Evolutionary conservation across 31 red algal species (phyloP), one percentile per base, ranked within the genome.

Genomic region (Endocladia muricata): DNA sequence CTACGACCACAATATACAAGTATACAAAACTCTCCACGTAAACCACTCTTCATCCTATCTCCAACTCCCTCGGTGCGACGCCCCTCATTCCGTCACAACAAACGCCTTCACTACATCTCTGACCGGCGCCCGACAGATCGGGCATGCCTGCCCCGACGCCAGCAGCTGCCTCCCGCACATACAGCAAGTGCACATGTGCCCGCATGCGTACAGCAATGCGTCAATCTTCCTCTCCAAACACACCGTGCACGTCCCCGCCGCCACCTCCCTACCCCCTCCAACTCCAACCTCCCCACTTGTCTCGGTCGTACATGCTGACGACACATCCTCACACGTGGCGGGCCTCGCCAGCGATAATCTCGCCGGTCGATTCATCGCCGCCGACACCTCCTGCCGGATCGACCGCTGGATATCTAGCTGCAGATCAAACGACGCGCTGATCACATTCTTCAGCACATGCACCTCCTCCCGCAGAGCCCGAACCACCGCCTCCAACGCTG

Each of bases 361-460:
- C 3, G 51, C 73, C 13, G 69, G 40, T 30, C 21, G 41, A 37
- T 28, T 71, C 67, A 94, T 68, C 15, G 83, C 83, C 33, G 80
- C 85, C 31, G 76, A 73, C 11, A 94, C 78, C 32, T 94, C 91
- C 41, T 94, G 91, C 28, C 91, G 68, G 55, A 94, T 88, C 4
- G 91, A 49, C 25, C 91, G 84, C 43, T 94, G 91, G 54, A 94
- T 82, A 47, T 94, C 91, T 28, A 94, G 62, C 60, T 94, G 91
- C 55, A 94, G 56, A 56, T 94, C 91, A 89, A 94, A 94, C 33
- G 69, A 73, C 1, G 91, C 91, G 3, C 58, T 59, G 37, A 94
- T 80, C 22, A 89, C 80, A 73, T 94, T 94, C 77, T 79, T 89
- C 49, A 94, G 80, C 29, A 81, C 68, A 7, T 51, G 64, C 3